These are phyloP conservation scores for Penicillium sp. DNA, from an alignment of 2,329 filamentous ascomycete species.

Conservation along the genomic window DNA sequence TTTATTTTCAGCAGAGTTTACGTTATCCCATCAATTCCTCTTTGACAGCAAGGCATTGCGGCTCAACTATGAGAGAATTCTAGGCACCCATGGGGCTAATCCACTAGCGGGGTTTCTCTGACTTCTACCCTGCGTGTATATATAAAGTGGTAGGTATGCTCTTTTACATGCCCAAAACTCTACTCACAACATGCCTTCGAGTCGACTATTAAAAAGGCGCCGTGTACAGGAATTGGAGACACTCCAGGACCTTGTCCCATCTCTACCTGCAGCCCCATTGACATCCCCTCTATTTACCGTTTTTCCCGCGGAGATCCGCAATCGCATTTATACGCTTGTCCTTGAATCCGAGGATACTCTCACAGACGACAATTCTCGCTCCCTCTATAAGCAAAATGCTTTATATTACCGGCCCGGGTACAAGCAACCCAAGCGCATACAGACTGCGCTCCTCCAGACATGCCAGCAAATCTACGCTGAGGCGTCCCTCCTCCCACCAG, in stretches of 20 bases:
- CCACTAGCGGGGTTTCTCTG: background rate
- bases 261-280: background rate
- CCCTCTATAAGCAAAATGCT: constrained; percentile 20
- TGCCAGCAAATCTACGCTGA: constrained; percentile 42
- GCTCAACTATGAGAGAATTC: background rate
- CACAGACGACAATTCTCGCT: background rate
- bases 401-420: constrained; percentile 33
- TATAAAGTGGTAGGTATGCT: background rate
- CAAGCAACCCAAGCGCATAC: constrained; percentile 28
- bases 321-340: background rate
- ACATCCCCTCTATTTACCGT: background rate
- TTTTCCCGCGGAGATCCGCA: background rate
- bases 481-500: constrained; percentile 35
- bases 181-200: background rate
- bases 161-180: background rate
- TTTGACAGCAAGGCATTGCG: background rate
- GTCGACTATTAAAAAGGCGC: background rate
- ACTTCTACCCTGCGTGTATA: background rate
- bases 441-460: constrained; percentile 36
- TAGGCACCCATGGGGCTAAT: background rate
- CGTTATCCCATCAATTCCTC: background rate
- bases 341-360: background rate
- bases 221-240: background rate
- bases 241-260: background rate
- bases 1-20: background rate